phyloP scores from a whole-genome alignment of 306 rosid genomes.

The Canavalia gladiata region DNA sequence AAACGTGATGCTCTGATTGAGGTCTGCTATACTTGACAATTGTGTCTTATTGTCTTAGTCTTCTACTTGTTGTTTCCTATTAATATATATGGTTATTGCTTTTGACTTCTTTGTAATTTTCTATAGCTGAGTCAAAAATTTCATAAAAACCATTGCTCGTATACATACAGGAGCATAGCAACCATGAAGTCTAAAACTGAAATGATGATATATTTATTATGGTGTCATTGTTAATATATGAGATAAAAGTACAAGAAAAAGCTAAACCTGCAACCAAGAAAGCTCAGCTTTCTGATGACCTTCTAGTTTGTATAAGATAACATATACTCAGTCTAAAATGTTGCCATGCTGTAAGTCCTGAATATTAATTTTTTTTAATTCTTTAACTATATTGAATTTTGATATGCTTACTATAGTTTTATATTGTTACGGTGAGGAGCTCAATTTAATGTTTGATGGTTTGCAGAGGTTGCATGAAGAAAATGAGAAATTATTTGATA shows the following conservation, averaged over 20 bases:
- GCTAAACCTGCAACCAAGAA: conserved; percentile 26
- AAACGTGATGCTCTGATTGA: conserved; percentile 97
- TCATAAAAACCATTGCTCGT: conserved; percentile 11
- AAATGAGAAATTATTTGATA: conserved; percentile 92
- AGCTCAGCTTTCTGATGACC: not conserved
- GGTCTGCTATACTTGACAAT: conserved; percentile 62
- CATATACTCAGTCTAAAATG: not conserved
- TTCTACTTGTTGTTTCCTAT: conserved; percentile 7
- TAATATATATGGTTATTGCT: conserved; percentile 29
- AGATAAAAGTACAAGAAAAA: not conserved
- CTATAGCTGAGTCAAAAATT: not conserved
- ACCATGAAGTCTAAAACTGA: conserved; percentile 7
- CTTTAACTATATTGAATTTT: conserved; percentile 22
- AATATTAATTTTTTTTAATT: conserved; percentile 19
- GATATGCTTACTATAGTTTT: conserved; percentile 32
- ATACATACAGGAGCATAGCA: conserved; percentile 15
- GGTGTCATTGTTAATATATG: conserved; percentile 3
- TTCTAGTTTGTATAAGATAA: conserved; percentile 30
- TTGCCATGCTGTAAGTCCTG: conserved; percentile 22
- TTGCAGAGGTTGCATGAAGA: conserved; percentile 97
- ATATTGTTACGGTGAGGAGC: conserved; percentile 27
- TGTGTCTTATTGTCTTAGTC: conserved; percentile 38
- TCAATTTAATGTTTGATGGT: conserved; percentile 54
- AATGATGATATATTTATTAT: conserved; percentile 35
- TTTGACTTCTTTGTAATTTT: conserved; percentile 1